Conservation (phyloP, 352 stramenopile genomes). For the Blastocystis sp. region DNA sequence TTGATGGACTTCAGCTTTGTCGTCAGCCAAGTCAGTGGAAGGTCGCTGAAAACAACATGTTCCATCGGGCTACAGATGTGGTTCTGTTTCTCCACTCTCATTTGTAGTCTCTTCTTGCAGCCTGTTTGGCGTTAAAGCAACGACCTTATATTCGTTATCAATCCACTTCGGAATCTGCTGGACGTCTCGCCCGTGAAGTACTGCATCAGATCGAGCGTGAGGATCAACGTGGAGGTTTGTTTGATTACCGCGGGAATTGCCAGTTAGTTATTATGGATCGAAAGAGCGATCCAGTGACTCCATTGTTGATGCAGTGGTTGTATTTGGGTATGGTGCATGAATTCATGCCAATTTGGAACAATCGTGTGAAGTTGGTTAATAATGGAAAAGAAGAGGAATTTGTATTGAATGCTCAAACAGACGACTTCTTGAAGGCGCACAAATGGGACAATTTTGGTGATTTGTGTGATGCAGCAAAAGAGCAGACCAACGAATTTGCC, state of each 20-base stretch:
- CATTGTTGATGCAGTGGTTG: conserved; percentile 92
- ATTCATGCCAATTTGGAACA: conserved; percentile 93
- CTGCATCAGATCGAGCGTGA: conserved; percentile 86
- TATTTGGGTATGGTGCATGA: conserved; percentile 96
- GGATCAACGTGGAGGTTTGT: conserved; percentile 81
- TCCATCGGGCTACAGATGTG: conserved; percentile 72
- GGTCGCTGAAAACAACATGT: conserved; percentile 70
- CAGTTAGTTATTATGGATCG: conserved; percentile 92
- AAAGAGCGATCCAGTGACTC: conserved; percentile 95
- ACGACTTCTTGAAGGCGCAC: conserved; percentile 93
- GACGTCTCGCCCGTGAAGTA: conserved; percentile 89
- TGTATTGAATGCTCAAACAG: conserved; percentile 88
- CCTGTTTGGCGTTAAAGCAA: conserved; percentile 91
- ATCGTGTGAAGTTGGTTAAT: conserved; percentile 89
- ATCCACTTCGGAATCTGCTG: conserved; percentile 83
- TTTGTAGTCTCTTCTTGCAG: conserved; percentile 82
- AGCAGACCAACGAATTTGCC: conserved; percentile 89
- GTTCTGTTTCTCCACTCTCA: not conserved
- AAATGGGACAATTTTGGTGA: conserved; percentile 97
- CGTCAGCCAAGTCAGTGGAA: conserved; percentile 70
- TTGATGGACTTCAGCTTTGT: conserved; percentile 75
- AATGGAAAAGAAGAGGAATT: conserved; percentile 93
- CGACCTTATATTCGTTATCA: conserved; percentile 92
- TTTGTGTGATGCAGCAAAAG: conserved; percentile 89
- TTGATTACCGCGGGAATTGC: conserved; percentile 83